Evolutionary conservation across 108 stramenopile genomes (phyloP), one percentile per base, ranked within the genome.

Genomic region (Fragilaria crotonensis): DNA sequence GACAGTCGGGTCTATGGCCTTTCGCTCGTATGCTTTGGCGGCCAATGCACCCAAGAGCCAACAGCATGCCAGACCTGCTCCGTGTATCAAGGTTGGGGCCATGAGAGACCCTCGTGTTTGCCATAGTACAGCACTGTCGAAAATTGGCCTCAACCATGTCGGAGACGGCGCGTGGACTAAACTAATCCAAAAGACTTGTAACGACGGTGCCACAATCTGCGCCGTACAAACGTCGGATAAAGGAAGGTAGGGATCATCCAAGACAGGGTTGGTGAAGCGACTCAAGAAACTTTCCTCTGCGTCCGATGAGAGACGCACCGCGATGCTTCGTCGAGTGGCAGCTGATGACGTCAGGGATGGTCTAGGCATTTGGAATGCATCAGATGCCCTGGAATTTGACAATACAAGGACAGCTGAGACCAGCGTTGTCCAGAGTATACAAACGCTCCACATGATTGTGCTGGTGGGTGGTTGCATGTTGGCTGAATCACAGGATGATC

Each of bases 241-340:
- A n/a, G 84, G 83, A 7, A 89, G 59, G 22, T 59, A 69, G 3
- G 81, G 78, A 67, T 89, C 87, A 53, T 93, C 91, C 50, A 89
- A 75, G 23, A 48, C 33, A 11, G 88, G 92, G 44, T 66, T 63
- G n/a, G 62, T 58, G 57, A 93, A 93, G 31, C 87, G 72, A 50
- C 58, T 47, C 3, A 75, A 45, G 9, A 73, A 41, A 11, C 11
- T 7, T 41, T 41, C 36, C 36, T 14, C 36, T 11, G 7, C 36
- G 36, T 41, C n/a, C n/a, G n/a, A n/a, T n/a, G n/a, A n/a, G n/a
- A n/a, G n/a, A n/a, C n/a, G n/a, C n/a, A n/a, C n/a, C n/a, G n/a
- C n/a, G n/a, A n/a, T n/a, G n/a, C n/a, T n/a, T n/a, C n/a, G n/a
- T n/a, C n/a, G n/a, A n/a, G n/a, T n/a, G n/a, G n/a, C n/a, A n/a